These are phyloP conservation scores for Yamadazyma phyllophila DNA, from an alignment of 805 yeast species.

Conservation along the genomic window DNA sequence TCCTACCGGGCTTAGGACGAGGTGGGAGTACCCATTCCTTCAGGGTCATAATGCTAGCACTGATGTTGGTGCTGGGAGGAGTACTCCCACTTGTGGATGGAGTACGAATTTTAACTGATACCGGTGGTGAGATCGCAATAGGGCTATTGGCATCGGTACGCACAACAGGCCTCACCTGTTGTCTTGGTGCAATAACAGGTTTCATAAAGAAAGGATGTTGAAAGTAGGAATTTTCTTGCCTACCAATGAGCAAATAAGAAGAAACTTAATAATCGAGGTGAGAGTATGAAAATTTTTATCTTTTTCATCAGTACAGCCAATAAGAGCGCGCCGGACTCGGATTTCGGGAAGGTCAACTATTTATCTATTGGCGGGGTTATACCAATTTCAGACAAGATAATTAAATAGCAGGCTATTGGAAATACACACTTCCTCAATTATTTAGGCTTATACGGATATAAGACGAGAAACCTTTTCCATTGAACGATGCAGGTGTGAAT, in stretches of 20 bases:
- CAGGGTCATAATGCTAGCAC: constrained; percentile 46
- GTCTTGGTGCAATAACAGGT: neutral
- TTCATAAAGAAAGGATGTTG: neutral
- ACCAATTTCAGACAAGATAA: too few species aligned
- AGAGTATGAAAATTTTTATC: constrained; percentile 21
- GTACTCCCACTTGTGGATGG: neutral
- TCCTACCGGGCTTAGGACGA: constrained; percentile 56
- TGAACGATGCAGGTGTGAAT: too few species aligned
- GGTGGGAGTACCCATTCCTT: constrained; percentile 61
- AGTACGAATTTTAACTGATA: constrained; percentile 6
- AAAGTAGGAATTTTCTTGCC: neutral
- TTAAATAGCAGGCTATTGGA: too few species aligned
- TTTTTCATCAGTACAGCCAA: constrained; percentile 28
- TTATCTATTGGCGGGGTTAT: too few species aligned
- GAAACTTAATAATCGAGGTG: constrained; percentile 3
- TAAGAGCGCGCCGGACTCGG: constrained; percentile 4
- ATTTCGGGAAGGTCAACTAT: neutral
- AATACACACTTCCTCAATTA: too few species aligned
- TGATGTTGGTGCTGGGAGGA: neutral
- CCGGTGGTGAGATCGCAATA: constrained; percentile 10
- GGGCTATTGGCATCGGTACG: constrained; percentile 1
- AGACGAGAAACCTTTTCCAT: too few species aligned
- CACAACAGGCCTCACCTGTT: constrained; percentile 11
- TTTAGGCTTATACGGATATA: too few species aligned
- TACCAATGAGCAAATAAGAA: constrained; percentile 7